Conservation (phyloP, 768 basidiomycete species). For the Podaxis carcinomalis region DNA sequence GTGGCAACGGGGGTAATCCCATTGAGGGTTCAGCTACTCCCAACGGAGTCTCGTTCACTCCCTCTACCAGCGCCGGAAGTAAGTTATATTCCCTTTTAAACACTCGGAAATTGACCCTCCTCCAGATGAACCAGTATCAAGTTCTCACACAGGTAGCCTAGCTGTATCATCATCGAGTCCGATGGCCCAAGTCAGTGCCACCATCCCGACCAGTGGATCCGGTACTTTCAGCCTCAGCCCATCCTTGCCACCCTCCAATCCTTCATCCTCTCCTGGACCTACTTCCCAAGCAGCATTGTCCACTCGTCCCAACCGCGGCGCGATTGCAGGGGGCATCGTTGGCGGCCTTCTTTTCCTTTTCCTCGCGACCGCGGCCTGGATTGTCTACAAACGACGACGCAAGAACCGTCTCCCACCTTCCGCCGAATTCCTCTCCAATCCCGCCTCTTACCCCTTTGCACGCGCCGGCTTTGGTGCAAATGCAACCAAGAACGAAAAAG, state of each 20-base stretch:
- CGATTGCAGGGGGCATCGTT: conserved; percentile 51
- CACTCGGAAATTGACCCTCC: not conserved
- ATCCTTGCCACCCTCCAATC: not conserved
- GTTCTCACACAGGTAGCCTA: no score
- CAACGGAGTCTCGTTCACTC: not conserved
- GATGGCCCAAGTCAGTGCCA: not conserved
- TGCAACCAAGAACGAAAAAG: not conserved
- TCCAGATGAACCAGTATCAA: not conserved
- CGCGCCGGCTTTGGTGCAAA: conserved; percentile 3
- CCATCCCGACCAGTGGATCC: not conserved
- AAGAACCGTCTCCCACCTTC: conserved; percentile 48
- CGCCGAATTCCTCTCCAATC: conserved; percentile 43
- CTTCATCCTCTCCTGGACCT: conserved; percentile 7
- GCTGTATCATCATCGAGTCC: not conserved
- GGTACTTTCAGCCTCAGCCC: not conserved
- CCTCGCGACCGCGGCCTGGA: conserved; percentile 26
- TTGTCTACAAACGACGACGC: conserved; percentile 40
- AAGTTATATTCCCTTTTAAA: not conserved
- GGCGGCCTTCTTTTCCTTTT: conserved; percentile 41
- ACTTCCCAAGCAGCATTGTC: conserved; percentile 11
- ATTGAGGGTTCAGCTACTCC: not conserved
- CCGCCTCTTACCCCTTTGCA: conserved; percentile 8
- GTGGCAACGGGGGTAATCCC: not conserved
- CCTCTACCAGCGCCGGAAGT: not conserved
- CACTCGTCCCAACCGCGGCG: conserved; percentile 30